Evolutionary conservation across 192 early-diverging fungal species (phyloP), one percentile per base, ranked within the genome.

Genomic region (Geosiphon pyriformis): DNA sequence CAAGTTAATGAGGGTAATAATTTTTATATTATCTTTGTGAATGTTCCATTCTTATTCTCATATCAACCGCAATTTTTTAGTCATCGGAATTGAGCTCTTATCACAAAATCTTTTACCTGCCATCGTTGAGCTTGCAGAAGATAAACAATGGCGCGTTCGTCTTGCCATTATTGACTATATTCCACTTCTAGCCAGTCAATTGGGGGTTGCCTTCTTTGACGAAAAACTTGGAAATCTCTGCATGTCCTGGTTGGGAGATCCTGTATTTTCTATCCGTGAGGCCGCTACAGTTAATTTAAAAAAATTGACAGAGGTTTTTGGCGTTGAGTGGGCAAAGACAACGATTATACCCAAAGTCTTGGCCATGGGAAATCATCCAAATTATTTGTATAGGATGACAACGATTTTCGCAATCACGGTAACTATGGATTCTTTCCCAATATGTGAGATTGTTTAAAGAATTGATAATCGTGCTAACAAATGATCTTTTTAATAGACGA

Each of bases 111-210:
- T 99, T 50, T 78, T 99, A 60, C 97, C 97, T 7, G 97, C 97
- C 12, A 96, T 99, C 72, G 90, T 99, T 33, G 97, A 98, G 76
- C 83, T 99, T 34, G 95, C 96, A 31, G 95, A 99, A 80, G 97
- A 99, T 78, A 98, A 98, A 82, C 97, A 99, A 75, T 99, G 97
- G 97, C 90, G 97, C 54, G 95, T 98, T 61, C 92, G 97, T 23
- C 78, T 96, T 77, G 97, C 97, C 4, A 98, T 99, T 67, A 98
- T 99, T 74, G 95, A 99, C 71, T 95, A 99, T 71, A 95, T 99
- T 72, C 97, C 97, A 22, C 82, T 98, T 33, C 87, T 99, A 66
- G 95, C 97, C 30, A 88, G 83, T 60, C 97, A 99, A 75, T 84
- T 99, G 72, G 97, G 97, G 30, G 85, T 92, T 35, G 87, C 86